Conservation (phyloP, 176 grass and related monocot genomes). For the Rhynchospora tenuis region DNA sequence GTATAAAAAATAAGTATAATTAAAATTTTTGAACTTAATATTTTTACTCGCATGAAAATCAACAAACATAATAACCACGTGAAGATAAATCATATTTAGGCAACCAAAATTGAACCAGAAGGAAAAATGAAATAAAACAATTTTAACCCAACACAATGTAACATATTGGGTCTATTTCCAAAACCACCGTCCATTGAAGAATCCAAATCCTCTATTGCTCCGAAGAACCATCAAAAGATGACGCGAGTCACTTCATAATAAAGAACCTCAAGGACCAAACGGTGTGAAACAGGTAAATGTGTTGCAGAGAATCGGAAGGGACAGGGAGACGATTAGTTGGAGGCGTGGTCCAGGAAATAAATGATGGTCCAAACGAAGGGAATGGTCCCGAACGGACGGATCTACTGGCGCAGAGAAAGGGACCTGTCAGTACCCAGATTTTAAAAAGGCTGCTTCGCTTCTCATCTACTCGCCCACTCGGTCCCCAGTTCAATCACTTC, state of each 20-base stretch:
- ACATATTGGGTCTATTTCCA: not conserved
- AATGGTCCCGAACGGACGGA: not conserved
- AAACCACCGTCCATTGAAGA: not conserved
- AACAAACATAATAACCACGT: not conserved
- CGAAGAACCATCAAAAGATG: not conserved
- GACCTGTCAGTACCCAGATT: not conserved
- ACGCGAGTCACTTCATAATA: not conserved
- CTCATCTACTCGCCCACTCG: not conserved
- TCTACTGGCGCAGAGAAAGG: slow-evolving; percentile 3
- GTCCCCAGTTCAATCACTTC: not conserved
- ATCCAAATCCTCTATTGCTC: not conserved
- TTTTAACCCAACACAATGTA: not conserved
- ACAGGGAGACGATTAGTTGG: not conserved
- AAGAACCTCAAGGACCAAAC: not conserved
- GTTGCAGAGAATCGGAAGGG: not conserved
- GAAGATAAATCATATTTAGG: not conserved
- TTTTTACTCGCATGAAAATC: not conserved
- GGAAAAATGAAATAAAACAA: not conserved
- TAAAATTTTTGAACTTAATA: not conserved
- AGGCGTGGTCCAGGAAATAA: not conserved
- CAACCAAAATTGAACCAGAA: not conserved
- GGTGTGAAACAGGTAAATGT: accelerated
- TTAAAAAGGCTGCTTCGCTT: not conserved
- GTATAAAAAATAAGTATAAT: not conserved
- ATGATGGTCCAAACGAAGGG: not conserved